Base-by-base conservation (phyloP, 192 early-diverging fungal species). In the Dissophora ornata region DNA sequence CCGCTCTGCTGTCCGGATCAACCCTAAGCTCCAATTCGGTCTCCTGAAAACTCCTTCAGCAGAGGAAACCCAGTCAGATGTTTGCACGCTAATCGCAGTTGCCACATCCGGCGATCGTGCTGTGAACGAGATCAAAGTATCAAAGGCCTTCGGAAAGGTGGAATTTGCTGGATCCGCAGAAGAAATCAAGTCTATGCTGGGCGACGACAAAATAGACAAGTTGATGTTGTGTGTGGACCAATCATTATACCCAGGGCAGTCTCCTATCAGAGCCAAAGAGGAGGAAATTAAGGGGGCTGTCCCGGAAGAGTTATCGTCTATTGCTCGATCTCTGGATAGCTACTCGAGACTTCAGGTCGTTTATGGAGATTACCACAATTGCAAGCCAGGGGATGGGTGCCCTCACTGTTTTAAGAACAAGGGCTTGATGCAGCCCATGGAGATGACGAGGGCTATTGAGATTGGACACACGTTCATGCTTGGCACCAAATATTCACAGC, bases 401-500 rank as follows among this genome's bases (percentile, higher is more conserved):
- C 55, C 79, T 4, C 53, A 59, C 19, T 88, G 88, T 48, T 25
- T 60, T 15, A 49, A 67, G 16, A 18, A 34, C 38, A 61, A 50
- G 10, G 56, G 57, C 1, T 19, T 12, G 0, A 42, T 53, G 12
- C 62, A 75, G 46, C 74, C 82, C n/a, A 57, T 86, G 54, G 62
- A 34, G 1, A 73, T 59, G 26, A 69, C 80, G 15, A 75, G 81
- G 12, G 90, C 92, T 0, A 96, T 96, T 44, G 95, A 96, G 61
- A 89, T 96, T 1, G 95, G 88, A 0, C 95, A 96, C 57, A 95
- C 95, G 21, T 97, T 97, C 68, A 88, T 93, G 52, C 83, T 96
- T 12, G 96, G 96, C 22, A 95, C 90, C 29, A 93, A 90, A 67
- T 97, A 96, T 80, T 97, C 96, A 11, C 48, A 66, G 18, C 79